Percentiles rank a stretch among this genome's conserved stretches.
Conservation (phyloP, 2,329 filamentous ascomycete species). For the Davidsoniella australis region DNA sequence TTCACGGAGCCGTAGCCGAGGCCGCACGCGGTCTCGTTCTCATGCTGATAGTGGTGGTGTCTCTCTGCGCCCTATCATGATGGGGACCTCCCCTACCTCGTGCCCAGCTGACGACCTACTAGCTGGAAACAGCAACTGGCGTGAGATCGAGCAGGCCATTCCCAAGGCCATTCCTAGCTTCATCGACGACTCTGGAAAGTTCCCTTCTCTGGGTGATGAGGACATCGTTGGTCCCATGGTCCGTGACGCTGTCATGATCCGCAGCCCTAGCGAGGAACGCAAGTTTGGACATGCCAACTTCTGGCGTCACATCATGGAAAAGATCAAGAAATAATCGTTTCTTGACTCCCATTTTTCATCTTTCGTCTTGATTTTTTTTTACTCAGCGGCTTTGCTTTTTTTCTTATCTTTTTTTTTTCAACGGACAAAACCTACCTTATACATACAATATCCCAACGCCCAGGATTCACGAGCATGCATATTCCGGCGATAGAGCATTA, state of each 20-base stretch:
- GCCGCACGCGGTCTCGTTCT: constrained; percentile 23
- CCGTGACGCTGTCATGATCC: constrained; percentile 36
- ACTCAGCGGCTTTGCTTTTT: background rate
- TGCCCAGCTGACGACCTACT: constrained; percentile 19
- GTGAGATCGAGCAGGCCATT: constrained; percentile 34
- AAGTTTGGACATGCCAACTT: constrained; percentile 25
- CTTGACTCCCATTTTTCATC: background rate
- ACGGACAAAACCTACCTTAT: background rate
- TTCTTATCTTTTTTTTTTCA: background rate
- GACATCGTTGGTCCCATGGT: constrained; percentile 92
- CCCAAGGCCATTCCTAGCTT: constrained; percentile 52
- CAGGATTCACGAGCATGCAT: constrained; percentile 20
- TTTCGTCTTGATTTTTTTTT: background rate
- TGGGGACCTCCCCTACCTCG: background rate
- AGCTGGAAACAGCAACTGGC: constrained; percentile 27
- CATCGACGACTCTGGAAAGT: constrained; percentile 62
- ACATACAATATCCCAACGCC: constrained; percentile 23
- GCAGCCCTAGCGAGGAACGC: constrained; percentile 27
- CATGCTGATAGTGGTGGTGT: constrained; percentile 26
- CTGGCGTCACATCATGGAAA: constrained; percentile 31
- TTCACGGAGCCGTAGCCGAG: constrained; percentile 24
- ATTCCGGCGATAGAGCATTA: constrained; percentile 28
- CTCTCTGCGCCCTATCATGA: constrained; percentile 17
- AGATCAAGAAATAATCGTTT: constrained; percentile 19
- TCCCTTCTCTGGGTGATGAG: constrained; percentile 71